A percentile compares a stretch with the other conserved stretches of the same genome.
These are phyloP conservation scores for Irpex sp. DNA, from an alignment of 1,284 basidiomycete species.

Conservation along the genomic window DNA sequence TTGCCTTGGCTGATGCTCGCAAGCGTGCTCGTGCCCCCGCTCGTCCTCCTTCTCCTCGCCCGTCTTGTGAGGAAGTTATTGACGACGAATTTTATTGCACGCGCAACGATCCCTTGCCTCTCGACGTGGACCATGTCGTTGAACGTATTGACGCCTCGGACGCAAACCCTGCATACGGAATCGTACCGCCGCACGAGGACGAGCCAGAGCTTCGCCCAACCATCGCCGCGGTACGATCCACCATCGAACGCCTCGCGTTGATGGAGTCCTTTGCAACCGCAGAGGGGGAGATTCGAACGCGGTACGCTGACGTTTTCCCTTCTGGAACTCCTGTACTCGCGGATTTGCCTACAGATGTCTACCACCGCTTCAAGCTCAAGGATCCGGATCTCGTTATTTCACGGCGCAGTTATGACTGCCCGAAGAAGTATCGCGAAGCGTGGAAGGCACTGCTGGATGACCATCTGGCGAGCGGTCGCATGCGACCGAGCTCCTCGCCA, in stretches of 20 bases:
- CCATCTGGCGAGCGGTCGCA: slow-evolving; percentile 16
- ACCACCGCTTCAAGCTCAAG: slow-evolving; percentile 16
- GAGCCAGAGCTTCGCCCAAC: neutral
- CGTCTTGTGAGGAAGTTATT: no score
- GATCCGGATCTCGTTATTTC: slow-evolving; percentile 15
- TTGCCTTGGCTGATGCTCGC: no score
- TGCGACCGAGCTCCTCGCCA: slow-evolving; percentile 12
- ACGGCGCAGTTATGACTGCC: slow-evolving; percentile 14
- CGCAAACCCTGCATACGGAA: no score
- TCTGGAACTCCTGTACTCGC: slow-evolving; percentile 15
- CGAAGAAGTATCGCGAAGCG: slow-evolving; percentile 16
- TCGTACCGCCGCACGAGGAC: no score
- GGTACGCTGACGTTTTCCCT: slow-evolving; percentile 10
- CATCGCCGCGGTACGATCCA: neutral
- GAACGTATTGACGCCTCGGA: no score
- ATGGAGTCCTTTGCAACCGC: neutral
- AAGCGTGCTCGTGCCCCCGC: no score
- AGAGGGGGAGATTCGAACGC: neutral
- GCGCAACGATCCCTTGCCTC: no score
- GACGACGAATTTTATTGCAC: no score
- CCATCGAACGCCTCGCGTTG: neutral
- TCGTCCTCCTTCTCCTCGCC: no score
- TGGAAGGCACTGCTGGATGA: slow-evolving; percentile 14
- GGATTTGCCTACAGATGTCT: slow-evolving; percentile 14
- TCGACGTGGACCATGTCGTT: no score